Evolutionary conservation across 805 yeast species (phyloP).

Genomic region (Barnettozyma siamensis): DNA sequence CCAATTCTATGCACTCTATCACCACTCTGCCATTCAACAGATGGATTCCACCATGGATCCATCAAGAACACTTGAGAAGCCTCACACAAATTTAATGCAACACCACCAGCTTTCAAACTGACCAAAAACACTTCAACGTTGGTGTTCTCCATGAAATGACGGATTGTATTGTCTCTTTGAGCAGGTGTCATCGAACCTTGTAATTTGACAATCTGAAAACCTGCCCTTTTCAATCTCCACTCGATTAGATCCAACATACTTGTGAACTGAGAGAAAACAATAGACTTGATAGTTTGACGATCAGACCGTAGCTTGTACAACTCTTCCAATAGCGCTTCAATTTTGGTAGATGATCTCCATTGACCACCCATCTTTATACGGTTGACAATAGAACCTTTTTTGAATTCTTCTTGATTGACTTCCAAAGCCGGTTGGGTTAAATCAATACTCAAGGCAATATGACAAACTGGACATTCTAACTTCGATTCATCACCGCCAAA

Average conservation of each 20-base stretch:
- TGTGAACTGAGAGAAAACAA: slow-evolving; percentile 96
- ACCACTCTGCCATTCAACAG: slow-evolving; percentile 97
- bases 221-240: slow-evolving; percentile 93
- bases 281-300: slow-evolving; percentile 83
- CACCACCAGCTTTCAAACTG: slow-evolving; percentile 97
- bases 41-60: slow-evolving; percentile 99
- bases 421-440: slow-evolving; percentile 80
- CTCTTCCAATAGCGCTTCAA: slow-evolving; percentile 94
- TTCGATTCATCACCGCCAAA: slow-evolving; percentile 53
- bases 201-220: slow-evolving; percentile 87
- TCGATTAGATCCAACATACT: slow-evolving; percentile 94
- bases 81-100: slow-evolving; percentile 91
- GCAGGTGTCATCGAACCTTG: slow-evolving; percentile 97
- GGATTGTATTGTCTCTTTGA: slow-evolving; percentile 88
- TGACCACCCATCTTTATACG: slow-evolving; percentile 80
- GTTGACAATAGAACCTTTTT: slow-evolving; percentile 72
- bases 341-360: slow-evolving; percentile 94
- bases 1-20: slow-evolving; percentile 98
- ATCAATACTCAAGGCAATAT: slow-evolving; percentile 87
- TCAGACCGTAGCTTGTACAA: slow-evolving; percentile 82
- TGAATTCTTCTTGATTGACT: slow-evolving; percentile 47
- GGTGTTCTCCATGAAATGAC: slow-evolving; percentile 88
- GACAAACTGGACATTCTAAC: slow-evolving; percentile 93
- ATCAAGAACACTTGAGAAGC: slow-evolving; percentile 93
- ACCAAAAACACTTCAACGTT: slow-evolving; percentile 91